Percentiles rank a stretch among this genome's conserved stretches.
Evolutionary conservation across 2,329 filamentous ascomycete genomes (phyloP).

Genomic region (Colletotrichum sp.): DNA sequence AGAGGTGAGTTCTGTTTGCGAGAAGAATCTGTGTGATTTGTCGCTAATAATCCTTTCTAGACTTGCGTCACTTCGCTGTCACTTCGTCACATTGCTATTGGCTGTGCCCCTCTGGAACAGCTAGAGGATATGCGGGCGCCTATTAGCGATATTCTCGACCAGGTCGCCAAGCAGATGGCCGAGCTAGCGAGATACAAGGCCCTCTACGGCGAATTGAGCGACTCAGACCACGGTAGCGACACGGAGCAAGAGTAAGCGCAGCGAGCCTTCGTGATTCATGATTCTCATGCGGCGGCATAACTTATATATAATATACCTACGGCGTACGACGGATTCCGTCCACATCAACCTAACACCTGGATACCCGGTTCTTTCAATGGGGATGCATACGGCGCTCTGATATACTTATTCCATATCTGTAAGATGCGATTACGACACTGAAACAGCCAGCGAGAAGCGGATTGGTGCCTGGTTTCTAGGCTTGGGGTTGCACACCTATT

Average conservation of each 20-base stretch:
- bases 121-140: conserved; percentile 78
- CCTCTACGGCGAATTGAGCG: conserved; percentile 51
- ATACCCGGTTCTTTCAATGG: conserved; percentile 18
- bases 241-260: conserved; percentile 30
- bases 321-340: conserved; percentile 15
- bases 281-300: conserved; percentile 17
- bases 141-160: conserved; percentile 73
- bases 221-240: conserved; percentile 36
- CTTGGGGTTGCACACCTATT: neutral
- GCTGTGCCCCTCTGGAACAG: conserved; percentile 64
- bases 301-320: conserved; percentile 22
- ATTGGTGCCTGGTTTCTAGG: neutral
- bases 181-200: conserved; percentile 69
- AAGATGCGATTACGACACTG: conserved; percentile 17
- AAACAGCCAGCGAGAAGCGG: conserved; percentile 1
- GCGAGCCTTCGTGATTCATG: conserved; percentile 15
- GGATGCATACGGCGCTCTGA: conserved; percentile 12
- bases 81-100: conserved; percentile 79
- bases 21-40: no score
- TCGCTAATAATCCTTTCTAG: conserved; percentile 49
- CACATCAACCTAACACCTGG: conserved; percentile 11
- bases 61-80: conserved; percentile 81
- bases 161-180: conserved; percentile 64
- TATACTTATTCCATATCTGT: conserved; percentile 16
- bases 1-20: conserved; percentile 68